phyloP scores from a whole-genome alignment of 1,139 yeast genomes.

The Magnusiomyces fungicola region DNA sequence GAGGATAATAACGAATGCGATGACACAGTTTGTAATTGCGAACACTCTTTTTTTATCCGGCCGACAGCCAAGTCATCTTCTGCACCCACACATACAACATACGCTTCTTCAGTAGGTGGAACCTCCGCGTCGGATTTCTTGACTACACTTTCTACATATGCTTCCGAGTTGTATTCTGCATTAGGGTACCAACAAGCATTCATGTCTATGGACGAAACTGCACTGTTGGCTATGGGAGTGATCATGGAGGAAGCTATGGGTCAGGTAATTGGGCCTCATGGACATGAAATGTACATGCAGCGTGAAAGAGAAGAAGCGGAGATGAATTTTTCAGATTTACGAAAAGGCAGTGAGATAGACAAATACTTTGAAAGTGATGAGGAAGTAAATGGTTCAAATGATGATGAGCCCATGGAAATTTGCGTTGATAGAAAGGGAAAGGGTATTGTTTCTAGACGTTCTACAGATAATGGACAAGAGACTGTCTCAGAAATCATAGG shows the following conservation, averaged over 20 bases:
- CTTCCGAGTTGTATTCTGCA: conserved; percentile 18
- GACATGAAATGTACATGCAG: conserved; percentile 25
- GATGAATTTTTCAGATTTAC: too few species aligned
- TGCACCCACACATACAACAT: neutral
- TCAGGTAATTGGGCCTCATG: conserved; percentile 25
- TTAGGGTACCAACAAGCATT: conserved; percentile 14
- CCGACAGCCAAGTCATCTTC: neutral
- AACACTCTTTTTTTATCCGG: neutral
- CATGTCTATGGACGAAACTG: conserved; percentile 27
- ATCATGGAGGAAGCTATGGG: conserved; percentile 30
- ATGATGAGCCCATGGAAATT: too few species aligned
- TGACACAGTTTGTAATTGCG: neutral
- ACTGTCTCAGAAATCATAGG: neutral
- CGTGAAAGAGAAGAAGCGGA: too few species aligned
- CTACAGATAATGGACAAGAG: neutral
- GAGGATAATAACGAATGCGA: neutral
- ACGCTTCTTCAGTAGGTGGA: neutral
- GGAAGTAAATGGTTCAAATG: neutral
- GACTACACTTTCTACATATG: conserved; percentile 24
- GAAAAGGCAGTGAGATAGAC: neutral
- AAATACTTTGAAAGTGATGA: neutral
- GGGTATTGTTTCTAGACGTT: too few species aligned
- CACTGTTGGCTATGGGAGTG: conserved; percentile 31
- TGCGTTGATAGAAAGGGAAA: too few species aligned
- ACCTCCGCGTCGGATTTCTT: conserved; percentile 15